These are phyloP conservation scores for Aspergillus aculeatus DNA, from an alignment of 2,329 filamentous ascomycete genomes.

Conservation along the genomic window DNA sequence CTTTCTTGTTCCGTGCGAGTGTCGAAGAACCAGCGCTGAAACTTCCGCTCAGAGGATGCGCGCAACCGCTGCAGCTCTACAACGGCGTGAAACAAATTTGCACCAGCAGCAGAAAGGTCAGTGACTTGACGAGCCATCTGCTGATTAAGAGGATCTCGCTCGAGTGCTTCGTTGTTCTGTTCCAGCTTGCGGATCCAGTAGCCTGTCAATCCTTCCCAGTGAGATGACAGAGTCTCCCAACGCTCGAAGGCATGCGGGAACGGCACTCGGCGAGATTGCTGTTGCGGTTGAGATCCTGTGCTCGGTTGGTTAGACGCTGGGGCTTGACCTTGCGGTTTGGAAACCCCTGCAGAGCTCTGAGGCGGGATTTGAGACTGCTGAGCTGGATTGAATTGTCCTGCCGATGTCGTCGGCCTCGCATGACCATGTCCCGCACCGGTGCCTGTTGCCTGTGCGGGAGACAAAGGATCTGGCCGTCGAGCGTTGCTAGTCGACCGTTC, in stretches of 20 bases:
- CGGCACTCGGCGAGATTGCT: conserved; percentile 55
- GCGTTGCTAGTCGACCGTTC: conserved; percentile 11
- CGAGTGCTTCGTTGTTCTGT: conserved; percentile 82
- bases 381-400: conserved; percentile 11
- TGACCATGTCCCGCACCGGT: conserved; percentile 11
- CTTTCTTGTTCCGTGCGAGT: conserved; percentile 85
- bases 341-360: conserved; percentile 14
- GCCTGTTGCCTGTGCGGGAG: conserved; percentile 10
- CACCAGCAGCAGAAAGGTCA: conserved; percentile 93
- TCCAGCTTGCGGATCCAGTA: conserved; percentile 96
- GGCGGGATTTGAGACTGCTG: conserved; percentile 23
- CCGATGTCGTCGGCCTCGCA: conserved; percentile 19
- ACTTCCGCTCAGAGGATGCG: conserved; percentile 94
- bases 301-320: conserved; percentile 25
- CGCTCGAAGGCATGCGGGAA: conserved; percentile 97
- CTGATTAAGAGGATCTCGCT: conserved; percentile 76
- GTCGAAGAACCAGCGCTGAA: conserved; percentile 98
- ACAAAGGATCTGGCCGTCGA: conserved; percentile 21
- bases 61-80: conserved; percentile 92
- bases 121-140: conserved; percentile 93
- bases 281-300: conserved; percentile 30
- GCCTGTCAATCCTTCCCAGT: conserved; percentile 95
- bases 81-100: conserved; percentile 95
- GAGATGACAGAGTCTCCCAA: conserved; percentile 94
- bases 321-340: conserved; percentile 28